A percentile compares a stretch with the other conserved stretches of the same genome.
Evolutionary conservation across 495 filamentous ascomycete genomes (phyloP).

Genomic region (Talaromyces adpressus): DNA sequence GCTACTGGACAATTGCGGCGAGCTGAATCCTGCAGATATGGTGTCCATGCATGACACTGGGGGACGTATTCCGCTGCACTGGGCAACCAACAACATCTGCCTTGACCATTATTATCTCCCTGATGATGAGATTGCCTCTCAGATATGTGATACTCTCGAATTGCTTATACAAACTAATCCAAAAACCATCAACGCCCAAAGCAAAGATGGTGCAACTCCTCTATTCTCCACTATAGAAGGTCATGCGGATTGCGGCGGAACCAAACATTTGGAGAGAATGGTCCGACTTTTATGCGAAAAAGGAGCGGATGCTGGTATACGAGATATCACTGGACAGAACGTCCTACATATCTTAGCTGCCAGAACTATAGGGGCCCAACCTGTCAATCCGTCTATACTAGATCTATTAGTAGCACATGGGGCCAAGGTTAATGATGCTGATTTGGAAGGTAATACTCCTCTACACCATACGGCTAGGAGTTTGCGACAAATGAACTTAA

Average conservation of each 20-base stretch:
- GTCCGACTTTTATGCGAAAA: slow-evolving; percentile 8
- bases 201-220: slow-evolving; percentile 8
- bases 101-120: neutral
- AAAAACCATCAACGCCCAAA: slow-evolving; percentile 7
- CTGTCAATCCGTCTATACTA: slow-evolving; percentile 8
- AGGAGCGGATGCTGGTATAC: slow-evolving; percentile 11
- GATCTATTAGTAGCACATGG: slow-evolving; percentile 9
- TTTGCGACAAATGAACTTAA: slow-evolving; percentile 9
- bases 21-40: neutral
- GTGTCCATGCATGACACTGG: slow-evolving; percentile 9
- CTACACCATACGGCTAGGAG: slow-evolving; percentile 12
- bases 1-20: slow-evolving; percentile 8
- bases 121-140: slow-evolving; percentile 6
- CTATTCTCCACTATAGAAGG: slow-evolving; percentile 9
- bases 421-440: slow-evolving; percentile 10
- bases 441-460: slow-evolving; percentile 10
- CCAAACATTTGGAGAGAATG: slow-evolving; percentile 6
- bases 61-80: slow-evolving; percentile 15
- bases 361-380: neutral
- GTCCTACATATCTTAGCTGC: slow-evolving; percentile 12
- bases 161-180: slow-evolving; percentile 9
- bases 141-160: slow-evolving; percentile 8
- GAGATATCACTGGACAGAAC: slow-evolving; percentile 9
- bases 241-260: slow-evolving; percentile 8
- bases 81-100: slow-evolving; percentile 3